Evolutionary conservation across 495 filamentous ascomycete genomes (phyloP).

Genomic region (Bacidia rubella): DNA sequence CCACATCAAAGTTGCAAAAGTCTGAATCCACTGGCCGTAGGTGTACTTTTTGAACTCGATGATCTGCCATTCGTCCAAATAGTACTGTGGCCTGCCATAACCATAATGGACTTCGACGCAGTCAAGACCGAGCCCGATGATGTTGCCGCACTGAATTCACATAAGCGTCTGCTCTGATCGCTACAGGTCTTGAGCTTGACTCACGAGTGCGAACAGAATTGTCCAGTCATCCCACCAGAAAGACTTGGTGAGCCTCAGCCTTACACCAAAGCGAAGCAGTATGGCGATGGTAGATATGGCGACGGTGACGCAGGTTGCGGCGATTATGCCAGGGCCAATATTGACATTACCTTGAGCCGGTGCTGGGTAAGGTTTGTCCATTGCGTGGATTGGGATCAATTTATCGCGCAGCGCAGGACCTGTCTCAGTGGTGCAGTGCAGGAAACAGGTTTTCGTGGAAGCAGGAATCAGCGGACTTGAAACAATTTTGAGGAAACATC

Average conservation of each 20-base stretch:
- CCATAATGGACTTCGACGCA: conserved; percentile 9
- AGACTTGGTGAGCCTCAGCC: conserved; percentile 3
- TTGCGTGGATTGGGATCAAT: not conserved
- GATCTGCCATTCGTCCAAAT: conserved; percentile 6
- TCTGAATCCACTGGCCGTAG: conserved; percentile 15
- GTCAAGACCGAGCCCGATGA: conserved; percentile 6
- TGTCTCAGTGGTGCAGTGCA: no score
- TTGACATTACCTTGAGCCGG: not conserved
- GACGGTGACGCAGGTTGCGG: not conserved
- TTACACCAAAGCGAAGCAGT: not conserved
- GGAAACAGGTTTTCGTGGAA: no score
- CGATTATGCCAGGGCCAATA: not conserved
- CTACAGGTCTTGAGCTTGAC: not conserved
- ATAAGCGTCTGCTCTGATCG: not conserved
- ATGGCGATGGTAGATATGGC: not conserved
- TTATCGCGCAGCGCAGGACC: no score
- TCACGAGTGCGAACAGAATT: conserved; percentile 7
- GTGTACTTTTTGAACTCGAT: conserved; percentile 9
- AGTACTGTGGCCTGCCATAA: conserved; percentile 8
- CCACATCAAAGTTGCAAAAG: conserved; percentile 15
- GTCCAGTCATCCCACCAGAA: conserved; percentile 10
- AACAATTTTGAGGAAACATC: no score
- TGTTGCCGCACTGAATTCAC: not conserved
- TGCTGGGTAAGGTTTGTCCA: not conserved
- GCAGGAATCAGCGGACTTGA: no score